A percentile compares a stretch with the other conserved stretches of the same genome.
phyloP scores from a whole-genome alignment of 2,329 filamentous ascomycete species.

The Monilinia polystroma region DNA sequence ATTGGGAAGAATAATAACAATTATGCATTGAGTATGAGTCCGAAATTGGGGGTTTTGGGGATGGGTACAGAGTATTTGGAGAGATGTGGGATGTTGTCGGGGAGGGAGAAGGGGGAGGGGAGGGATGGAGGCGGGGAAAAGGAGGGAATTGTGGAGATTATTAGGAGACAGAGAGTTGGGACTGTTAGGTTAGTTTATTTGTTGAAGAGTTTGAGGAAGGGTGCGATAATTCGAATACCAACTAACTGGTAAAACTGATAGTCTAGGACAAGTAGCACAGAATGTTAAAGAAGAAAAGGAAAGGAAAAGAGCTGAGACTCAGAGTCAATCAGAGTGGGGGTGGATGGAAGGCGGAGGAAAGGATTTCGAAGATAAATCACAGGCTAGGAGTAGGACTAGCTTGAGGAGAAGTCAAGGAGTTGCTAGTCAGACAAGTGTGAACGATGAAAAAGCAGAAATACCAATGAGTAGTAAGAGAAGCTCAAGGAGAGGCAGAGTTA shows the following conservation, averaged over 20 bases:
- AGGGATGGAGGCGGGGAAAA: conserved; percentile 7
- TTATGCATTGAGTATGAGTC: conserved; percentile 1
- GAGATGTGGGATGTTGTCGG: conserved; percentile 6
- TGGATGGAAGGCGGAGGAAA: conserved; percentile 10
- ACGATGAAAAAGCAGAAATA: neutral
- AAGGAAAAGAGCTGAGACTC: neutral
- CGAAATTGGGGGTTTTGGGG: conserved; percentile 4
- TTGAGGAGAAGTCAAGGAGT: neutral
- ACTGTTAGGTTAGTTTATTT: conserved; percentile 1
- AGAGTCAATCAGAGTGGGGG: neutral
- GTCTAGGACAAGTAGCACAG: conserved; percentile 13
- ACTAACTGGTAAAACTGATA: neutral
- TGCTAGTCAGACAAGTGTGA: neutral
- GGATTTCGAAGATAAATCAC: neutral
- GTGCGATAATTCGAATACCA: neutral
- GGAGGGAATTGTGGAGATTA: conserved; percentile 32
- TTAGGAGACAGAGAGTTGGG: conserved; percentile 29
- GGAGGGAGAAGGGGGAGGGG: neutral
- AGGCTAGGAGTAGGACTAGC: neutral
- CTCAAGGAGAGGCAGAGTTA: neutral
- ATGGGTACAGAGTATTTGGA: conserved; percentile 19
- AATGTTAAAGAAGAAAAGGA: conserved; percentile 5
- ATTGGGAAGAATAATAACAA: conserved; percentile 7
- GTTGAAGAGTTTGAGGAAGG: neutral
- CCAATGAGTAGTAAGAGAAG: too few species aligned